phyloP scores from a whole-genome alignment of 352 stramenopile species.

The Phytophthora fragariae region DNA sequence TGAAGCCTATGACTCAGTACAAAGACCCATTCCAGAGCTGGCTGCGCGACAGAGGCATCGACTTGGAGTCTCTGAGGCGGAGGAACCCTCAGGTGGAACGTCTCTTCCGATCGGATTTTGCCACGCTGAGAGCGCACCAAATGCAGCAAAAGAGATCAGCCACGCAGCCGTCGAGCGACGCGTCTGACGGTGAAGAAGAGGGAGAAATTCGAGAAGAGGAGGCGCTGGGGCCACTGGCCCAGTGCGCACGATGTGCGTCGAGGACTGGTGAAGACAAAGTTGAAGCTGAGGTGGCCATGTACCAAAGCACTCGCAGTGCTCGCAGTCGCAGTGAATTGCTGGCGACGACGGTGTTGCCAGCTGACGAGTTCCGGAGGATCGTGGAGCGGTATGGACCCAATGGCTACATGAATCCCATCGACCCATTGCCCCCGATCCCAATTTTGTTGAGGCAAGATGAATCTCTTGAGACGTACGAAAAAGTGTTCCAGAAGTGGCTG shows the following conservation, averaged over 20 bases:
- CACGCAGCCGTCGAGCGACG: neutral
- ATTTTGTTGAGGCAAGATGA: conserved; percentile 10
- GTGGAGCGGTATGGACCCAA: neutral
- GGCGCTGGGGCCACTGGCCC: neutral
- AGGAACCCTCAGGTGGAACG: neutral
- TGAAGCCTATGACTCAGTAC: neutral
- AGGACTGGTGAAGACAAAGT: neutral
- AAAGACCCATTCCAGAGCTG: neutral
- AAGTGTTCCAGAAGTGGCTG: conserved; percentile 13
- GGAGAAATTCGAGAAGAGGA: neutral
- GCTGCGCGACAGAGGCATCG: neutral
- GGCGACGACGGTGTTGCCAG: neutral
- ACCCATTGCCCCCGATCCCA: conserved; percentile 4
- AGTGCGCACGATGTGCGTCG: neutral
- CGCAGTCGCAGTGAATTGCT: conserved; percentile 6
- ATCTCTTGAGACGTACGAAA: neutral
- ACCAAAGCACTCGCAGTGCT: neutral
- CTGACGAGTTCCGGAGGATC: neutral
- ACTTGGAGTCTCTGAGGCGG: neutral
- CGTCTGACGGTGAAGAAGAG: neutral
- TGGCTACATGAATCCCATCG: neutral
- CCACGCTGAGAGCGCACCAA: neutral
- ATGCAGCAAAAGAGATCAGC: neutral
- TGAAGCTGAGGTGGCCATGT: neutral
- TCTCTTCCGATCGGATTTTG: neutral